These are phyloP conservation scores for Cadophora gregata DNA, from an alignment of 2,329 filamentous ascomycete genomes.

Conservation along the genomic window DNA sequence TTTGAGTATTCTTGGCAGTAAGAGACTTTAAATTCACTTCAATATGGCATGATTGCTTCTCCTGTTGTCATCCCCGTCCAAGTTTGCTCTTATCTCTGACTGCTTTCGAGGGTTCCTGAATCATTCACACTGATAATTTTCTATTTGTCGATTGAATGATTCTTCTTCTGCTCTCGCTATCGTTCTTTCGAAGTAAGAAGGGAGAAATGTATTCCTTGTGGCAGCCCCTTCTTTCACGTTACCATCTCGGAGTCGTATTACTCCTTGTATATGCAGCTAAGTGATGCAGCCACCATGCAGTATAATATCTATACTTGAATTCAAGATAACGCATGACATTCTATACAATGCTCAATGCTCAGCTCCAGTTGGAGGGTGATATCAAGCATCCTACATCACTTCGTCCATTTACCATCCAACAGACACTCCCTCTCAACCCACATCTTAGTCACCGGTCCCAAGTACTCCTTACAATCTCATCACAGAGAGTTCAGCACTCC, in stretches of 20 bases:
- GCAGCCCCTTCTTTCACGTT: neutral
- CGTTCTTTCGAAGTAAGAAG: neutral
- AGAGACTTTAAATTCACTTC: neutral
- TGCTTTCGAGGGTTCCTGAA: neutral
- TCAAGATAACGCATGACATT: conserved; percentile 1
- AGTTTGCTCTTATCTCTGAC: neutral
- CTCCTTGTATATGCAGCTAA: neutral
- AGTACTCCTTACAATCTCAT: neutral
- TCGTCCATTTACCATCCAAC: neutral
- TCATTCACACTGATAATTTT: neutral
- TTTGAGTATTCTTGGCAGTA: neutral
- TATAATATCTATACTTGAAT: neutral
- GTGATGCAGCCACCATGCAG: neutral
- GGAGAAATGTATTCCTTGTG: conserved; percentile 1
- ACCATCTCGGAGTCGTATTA: neutral
- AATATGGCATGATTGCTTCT: neutral
- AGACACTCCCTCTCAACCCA: neutral
- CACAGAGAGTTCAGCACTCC: neutral
- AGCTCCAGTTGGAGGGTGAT: neutral
- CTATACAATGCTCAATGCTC: neutral
- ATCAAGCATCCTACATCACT: neutral
- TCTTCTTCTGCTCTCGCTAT: neutral
- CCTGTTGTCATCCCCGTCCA: neutral
- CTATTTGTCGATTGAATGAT: neutral
- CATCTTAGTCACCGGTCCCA: neutral